A percentile compares a stretch with the other conserved stretches of the same genome.
Evolutionary conservation across 164 flowering plant genomes (phyloP).

Genomic region (Tinospora cordifolia): DNA sequence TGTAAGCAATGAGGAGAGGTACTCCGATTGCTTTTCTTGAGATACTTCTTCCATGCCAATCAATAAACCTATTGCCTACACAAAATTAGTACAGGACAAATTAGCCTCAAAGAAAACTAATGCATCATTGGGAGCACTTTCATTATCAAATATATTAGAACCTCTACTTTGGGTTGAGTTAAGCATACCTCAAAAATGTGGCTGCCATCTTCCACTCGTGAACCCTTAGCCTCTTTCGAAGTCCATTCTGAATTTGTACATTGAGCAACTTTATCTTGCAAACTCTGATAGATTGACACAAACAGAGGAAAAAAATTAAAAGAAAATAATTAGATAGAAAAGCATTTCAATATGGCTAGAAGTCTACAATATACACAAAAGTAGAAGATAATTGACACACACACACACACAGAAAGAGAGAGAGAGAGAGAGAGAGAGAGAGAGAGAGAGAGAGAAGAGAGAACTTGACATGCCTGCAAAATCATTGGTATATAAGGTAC

Average conservation of each 20-base stretch:
- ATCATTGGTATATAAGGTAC: constrained; percentile 80
- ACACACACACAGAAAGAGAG: background rate
- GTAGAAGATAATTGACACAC: background rate
- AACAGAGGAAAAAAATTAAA: background rate
- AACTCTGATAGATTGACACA: constrained; percentile 40
- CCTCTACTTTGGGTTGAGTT: background rate
- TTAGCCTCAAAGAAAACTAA: background rate
- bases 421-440: background rate
- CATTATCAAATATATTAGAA: background rate
- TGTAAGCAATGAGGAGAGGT: constrained; percentile 72
- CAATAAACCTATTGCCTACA: constrained; percentile 87
- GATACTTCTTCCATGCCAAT: constrained; percentile 96
- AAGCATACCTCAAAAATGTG: constrained; percentile 87
- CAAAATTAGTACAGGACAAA: constrained; percentile 6
- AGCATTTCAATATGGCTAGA: background rate
- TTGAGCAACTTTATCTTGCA: constrained; percentile 72
- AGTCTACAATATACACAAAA: background rate
- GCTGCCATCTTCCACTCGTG: constrained; percentile 83
- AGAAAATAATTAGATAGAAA: constrained; percentile 5
- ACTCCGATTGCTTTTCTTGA: constrained; percentile 74
- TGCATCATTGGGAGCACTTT: background rate
- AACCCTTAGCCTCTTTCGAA: constrained; percentile 34
- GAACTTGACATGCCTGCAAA: constrained; percentile 56
- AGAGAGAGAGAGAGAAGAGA: background rate
- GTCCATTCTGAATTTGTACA: constrained; percentile 50